phyloP scores from a whole-genome alignment of 1,139 yeast species.

The Debaryomyces sp. region DNA sequence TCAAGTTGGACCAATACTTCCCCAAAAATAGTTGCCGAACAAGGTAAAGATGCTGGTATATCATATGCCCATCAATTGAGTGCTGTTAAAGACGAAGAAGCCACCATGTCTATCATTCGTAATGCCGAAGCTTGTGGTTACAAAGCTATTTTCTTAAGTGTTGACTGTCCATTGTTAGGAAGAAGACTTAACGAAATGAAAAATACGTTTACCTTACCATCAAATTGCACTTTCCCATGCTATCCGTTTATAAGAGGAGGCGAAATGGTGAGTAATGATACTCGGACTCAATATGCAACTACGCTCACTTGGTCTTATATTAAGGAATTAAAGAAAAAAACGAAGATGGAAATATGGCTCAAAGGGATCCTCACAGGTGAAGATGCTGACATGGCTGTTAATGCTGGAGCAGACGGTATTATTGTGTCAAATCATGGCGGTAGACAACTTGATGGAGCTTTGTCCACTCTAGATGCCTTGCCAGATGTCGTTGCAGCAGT shows the following conservation, averaged over 20 bases:
- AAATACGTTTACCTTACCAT: conserved; percentile 1
- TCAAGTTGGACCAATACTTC: neutral
- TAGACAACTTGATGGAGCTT: conserved; percentile 46
- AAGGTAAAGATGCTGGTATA: neutral
- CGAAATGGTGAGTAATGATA: neutral
- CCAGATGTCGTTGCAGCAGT: conserved; percentile 37
- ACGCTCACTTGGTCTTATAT: conserved; percentile 11
- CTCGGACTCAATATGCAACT: neutral
- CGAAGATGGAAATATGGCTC: conserved; percentile 32
- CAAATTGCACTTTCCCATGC: conserved; percentile 2
- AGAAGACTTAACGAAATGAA: conserved; percentile 17
- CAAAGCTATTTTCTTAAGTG: conserved; percentile 21
- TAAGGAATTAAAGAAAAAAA: conserved; percentile 8
- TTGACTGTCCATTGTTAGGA: conserved; percentile 21
- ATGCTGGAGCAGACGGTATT: conserved; percentile 42
- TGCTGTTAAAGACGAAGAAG: conserved; percentile 1
- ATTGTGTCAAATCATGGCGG: conserved; percentile 54
- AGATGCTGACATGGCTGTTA: conserved; percentile 46
- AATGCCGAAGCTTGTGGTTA: neutral
- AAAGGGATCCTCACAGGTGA: conserved; percentile 50
- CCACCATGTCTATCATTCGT: neutral
- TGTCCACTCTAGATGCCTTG: conserved; percentile 35
- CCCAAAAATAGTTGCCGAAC: neutral
- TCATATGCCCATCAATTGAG: neutral
- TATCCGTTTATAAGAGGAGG: neutral